phyloP scores from a whole-genome alignment of 2,329 filamentous ascomycete genomes.

The Paramyrothecium sp. region DNA sequence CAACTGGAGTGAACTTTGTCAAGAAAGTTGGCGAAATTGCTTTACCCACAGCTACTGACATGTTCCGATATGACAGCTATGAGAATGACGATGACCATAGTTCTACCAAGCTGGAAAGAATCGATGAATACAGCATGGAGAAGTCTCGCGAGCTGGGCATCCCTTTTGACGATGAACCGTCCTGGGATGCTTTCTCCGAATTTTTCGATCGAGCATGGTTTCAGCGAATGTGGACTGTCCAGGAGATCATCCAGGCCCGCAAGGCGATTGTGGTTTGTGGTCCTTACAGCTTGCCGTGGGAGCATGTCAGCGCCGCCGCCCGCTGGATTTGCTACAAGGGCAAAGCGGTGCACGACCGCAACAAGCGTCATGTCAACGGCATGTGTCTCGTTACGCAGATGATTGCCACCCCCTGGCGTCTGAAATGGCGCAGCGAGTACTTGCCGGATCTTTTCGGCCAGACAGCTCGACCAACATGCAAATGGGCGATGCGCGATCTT shows the following conservation, averaged over 20 bases:
- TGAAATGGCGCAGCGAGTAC: constrained; percentile 9
- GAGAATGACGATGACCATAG: constrained; percentile 1
- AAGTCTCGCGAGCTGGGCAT: constrained; percentile 10
- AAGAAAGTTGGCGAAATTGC: constrained; percentile 11
- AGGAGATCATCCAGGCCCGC: constrained; percentile 17
- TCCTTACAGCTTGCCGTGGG: constrained; percentile 7
- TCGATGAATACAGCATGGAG: constrained; percentile 6
- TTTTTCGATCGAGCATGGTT: constrained; percentile 17
- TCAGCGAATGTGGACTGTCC: constrained; percentile 17
- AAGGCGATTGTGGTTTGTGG: constrained; percentile 14
- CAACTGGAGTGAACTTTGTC: constrained; percentile 6
- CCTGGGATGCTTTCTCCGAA: constrained; percentile 9
- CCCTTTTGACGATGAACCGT: constrained; percentile 7
- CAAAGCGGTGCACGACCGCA: not conserved
- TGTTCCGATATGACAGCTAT: constrained; percentile 11
- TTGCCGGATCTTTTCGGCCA: not conserved
- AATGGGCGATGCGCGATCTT: constrained; percentile 10
- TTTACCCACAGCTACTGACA: constrained; percentile 11
- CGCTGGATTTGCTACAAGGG: constrained; percentile 14
- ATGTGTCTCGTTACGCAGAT: constrained; percentile 9
- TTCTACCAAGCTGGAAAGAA: constrained; percentile 6
- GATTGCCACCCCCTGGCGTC: constrained; percentile 13
- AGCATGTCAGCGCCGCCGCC: constrained; percentile 11
- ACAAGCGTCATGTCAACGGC: constrained; percentile 6
- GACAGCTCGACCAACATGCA: constrained; percentile 8